Conservation (phyloP, 371 early-diverging fungal genomes). For the Umbelopsis sp. region DNA sequence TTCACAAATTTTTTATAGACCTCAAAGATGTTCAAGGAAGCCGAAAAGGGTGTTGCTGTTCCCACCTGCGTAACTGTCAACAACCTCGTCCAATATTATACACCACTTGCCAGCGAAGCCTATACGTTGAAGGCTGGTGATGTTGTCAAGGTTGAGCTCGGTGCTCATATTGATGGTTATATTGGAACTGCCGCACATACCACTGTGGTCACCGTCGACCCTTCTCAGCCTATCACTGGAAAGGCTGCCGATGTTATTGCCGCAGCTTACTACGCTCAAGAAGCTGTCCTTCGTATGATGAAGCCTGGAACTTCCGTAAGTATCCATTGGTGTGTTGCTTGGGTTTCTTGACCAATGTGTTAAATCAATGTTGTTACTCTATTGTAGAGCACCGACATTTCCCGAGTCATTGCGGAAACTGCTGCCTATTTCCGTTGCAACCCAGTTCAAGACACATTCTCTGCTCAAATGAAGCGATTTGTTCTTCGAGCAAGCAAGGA, state of each 20-base stretch:
- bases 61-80: conserved; percentile 88
- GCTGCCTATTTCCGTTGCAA: conserved; percentile 83
- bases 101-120: conserved; percentile 69
- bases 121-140: conserved; percentile 73
- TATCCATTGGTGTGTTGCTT: neutral
- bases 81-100: conserved; percentile 75
- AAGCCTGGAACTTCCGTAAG: conserved; percentile 74
- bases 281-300: conserved; percentile 79
- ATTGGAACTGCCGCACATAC: conserved; percentile 88
- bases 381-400: conserved; percentile 66
- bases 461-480: conserved; percentile 82
- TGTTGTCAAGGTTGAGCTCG: conserved; percentile 90
- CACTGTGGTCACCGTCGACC: conserved; percentile 68
- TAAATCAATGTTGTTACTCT: no score
- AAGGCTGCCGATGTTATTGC: conserved; percentile 77
- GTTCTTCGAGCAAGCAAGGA: conserved; percentile 83
- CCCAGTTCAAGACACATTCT: conserved; percentile 86
- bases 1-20: conserved; percentile 45
- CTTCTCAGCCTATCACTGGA: conserved; percentile 70
- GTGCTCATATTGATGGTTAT: conserved; percentile 93
- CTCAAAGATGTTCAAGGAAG: conserved; percentile 61
- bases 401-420: conserved; percentile 76
- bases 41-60: conserved; percentile 86
- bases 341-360: no score
- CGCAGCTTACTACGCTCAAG: conserved; percentile 83